Base-by-base conservation (phyloP, 2,329 filamentous ascomycete species). In the Corniculantispora saksenae region DNA sequence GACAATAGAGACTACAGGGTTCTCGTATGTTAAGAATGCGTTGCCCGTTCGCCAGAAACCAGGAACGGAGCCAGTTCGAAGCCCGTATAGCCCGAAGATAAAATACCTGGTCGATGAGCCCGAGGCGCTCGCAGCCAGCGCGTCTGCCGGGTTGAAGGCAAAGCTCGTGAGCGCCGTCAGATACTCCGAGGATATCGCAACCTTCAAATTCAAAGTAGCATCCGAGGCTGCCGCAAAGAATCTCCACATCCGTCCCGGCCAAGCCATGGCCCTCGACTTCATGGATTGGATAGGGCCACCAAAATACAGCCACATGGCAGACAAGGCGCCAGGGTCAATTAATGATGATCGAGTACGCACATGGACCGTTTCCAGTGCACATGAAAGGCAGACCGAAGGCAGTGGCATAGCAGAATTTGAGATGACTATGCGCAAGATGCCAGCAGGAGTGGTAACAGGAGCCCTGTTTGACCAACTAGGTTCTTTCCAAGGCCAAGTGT, bases 91-190 rank as follows among this genome's bases (percentile, higher is more conserved):
- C 27, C 56, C 56, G 12, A 59, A 59, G n/a, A 45, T 59, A 29
- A 59, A 59, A 15, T 59, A 59, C n/a, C 56, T 59, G 13, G 56
- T 59, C 40, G 56, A 59, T 23, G 56, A 59, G 35, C 56, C 56
- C 21, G 19, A 59, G n/a, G 56, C 56, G 15, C 35, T 59, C 9
- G 32, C 54, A 2, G 56, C 40, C 3, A 19, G 32, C 12, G 25
- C 35, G 6, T 23, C 56, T 27, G 32, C 3, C 12, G 56, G 56
- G 15, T n/a, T 40, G 15, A 59, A 59, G 35, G 35, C 56, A 10
- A 38, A 47, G 23, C 56, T 59, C 3, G 35, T 43, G 43, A 59
- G 56, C 43, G 56, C 56, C 5, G n/a, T 43, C 4, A 38, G 25
- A 15, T 29, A 43, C 25, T 23, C 35, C 5, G 43, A 27, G 8